Base-by-base conservation (phyloP, 768 basidiomycete genomes). In the Tylopilus sp. region DNA sequence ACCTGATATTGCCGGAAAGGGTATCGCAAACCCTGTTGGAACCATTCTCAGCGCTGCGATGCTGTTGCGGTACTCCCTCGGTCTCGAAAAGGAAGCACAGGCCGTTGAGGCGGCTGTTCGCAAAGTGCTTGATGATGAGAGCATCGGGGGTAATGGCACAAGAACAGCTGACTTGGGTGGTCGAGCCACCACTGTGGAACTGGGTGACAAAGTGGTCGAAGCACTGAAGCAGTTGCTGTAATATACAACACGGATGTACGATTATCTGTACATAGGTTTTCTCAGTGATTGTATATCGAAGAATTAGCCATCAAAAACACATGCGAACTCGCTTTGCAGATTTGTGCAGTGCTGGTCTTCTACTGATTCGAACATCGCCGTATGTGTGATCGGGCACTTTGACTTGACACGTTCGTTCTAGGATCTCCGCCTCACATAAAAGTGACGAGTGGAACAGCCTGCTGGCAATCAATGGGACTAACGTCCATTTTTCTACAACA, bases 31-130 rank as follows among this genome's bases (percentile, higher is more conserved):
- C 67, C 94, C 94, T 31, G 82, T 97, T 61, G 94, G 94, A 47
- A 95, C 94, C 15, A 95, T 97, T 67, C 86, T 97, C 52, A 94
- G 91, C 47, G 88, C 88, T 17, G 94, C 94, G 13, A 83, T 97
- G 85, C 84, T 97, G 53, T 77, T 97, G 46, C 83, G 95, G 40
- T 99, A 98, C 72, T 98, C 95, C 23, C 84, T 99, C 26, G 91
- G 91, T 22, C 77, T 93, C 49, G 89, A 92, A 54, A 80, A 77
- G 57, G 85, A 91, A 61, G 97, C 97, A 6, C 78, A 78, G 50
- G 82, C 88, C 20, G 85, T 99, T 52, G 97, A 99, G 70, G 70
- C 74, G 46, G 93, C 97, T n/a, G 95, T 99, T 9, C 77, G 86
- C 53, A 91, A 85, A 68, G 91, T 90, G 22, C 75, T 99, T 12